Conservation (phyloP, 2,329 filamentous ascomycete species). For the Pseudogymnoascus sp. region DNA sequence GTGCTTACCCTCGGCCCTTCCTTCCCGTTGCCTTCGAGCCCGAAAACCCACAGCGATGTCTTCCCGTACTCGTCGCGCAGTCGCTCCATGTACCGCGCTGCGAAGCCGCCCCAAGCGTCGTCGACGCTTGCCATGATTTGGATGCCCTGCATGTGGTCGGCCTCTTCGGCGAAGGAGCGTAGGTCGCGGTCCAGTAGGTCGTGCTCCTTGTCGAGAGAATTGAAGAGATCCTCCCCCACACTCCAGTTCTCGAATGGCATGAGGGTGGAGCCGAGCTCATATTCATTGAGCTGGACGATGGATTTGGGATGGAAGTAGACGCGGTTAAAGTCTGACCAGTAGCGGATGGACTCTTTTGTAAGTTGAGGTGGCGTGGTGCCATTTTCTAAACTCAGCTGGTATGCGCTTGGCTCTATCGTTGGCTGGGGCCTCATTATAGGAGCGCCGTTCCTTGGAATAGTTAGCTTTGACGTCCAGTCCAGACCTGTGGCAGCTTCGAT, state of each 20-base stretch:
- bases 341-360: conserved; percentile 67
- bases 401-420: conserved; percentile 62
- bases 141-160: conserved; percentile 83
- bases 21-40: conserved; percentile 56
- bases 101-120: conserved; percentile 77
- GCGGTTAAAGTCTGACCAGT: conserved; percentile 94
- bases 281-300: conserved; percentile 79
- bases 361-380: conserved; percentile 59
- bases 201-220: conserved; percentile 66
- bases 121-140: conserved; percentile 68
- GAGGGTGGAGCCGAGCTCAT: conserved; percentile 70
- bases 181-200: conserved; percentile 89
- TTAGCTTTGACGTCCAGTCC: conserved; percentile 14
- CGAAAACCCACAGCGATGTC: conserved; percentile 80
- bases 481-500: background rate
- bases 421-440: conserved; percentile 62
- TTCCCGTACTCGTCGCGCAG: conserved; percentile 90
- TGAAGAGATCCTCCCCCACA: conserved; percentile 69
- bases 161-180: conserved; percentile 83
- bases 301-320: conserved; percentile 89
- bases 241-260: conserved; percentile 76
- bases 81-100: conserved; percentile 64
- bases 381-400: conserved; percentile 71
- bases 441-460: conserved; percentile 50
- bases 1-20: conserved; percentile 47